A percentile compares a stretch with the other conserved stretches of the same genome.
Conservation (phyloP, 768 basidiomycete genomes). For the Auriculariales sp. region DNA sequence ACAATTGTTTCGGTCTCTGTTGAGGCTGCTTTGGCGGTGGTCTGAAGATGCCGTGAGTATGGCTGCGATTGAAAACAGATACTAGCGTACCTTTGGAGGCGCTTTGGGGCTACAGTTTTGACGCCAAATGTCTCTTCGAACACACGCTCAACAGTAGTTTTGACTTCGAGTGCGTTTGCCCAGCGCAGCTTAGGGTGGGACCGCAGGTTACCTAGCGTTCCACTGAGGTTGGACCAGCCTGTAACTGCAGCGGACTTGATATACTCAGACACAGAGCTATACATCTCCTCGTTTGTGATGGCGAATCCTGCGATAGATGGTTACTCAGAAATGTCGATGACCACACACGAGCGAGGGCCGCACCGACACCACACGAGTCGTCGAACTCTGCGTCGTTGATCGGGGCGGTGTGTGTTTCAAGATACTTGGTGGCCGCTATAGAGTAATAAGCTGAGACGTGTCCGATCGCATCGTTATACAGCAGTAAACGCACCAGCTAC, state of each 20-base stretch:
- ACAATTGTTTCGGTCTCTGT: background rate
- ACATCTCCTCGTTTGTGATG: conserved; percentile 54
- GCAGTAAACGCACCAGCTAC: conserved; percentile 47
- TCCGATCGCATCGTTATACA: background rate
- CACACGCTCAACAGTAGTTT: conserved; percentile 59
- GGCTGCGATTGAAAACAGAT: conserved; percentile 23
- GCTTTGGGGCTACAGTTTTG: conserved; percentile 50
- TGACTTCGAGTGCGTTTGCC: conserved; percentile 74
- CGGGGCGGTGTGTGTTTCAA: conserved; percentile 44
- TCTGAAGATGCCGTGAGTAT: conserved; percentile 28
- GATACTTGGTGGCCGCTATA: conserved; percentile 62
- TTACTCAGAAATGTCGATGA: background rate
- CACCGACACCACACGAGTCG: conserved; percentile 75
- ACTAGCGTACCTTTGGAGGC: conserved; percentile 3
- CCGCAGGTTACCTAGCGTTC: conserved; percentile 50
- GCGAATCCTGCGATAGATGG: conserved; percentile 46
- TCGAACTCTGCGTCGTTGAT: conserved; percentile 61
- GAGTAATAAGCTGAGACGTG: background rate
- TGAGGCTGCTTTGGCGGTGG: conserved; percentile 18
- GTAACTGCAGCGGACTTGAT: conserved; percentile 32
- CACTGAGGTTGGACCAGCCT: conserved; percentile 67
- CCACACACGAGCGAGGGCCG: conserved; percentile 14
- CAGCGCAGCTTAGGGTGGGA: conserved; percentile 51
- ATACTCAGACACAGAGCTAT: conserved; percentile 38
- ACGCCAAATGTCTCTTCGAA: conserved; percentile 58